Conservation (phyloP, 768 basidiomycete genomes). For the Ramaria sp. region DNA sequence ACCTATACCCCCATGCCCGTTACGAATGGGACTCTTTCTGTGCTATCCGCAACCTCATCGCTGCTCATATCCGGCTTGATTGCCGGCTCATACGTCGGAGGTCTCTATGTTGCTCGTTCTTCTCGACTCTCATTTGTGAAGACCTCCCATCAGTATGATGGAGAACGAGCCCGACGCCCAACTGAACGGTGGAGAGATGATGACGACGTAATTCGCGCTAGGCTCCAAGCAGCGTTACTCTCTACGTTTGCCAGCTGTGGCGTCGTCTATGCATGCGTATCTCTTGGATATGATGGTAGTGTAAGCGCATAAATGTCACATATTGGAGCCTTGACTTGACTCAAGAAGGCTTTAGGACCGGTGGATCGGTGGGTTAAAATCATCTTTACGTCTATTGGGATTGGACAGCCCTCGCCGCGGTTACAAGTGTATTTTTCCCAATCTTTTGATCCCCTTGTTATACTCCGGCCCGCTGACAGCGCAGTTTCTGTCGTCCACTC, state of each 20-base stretch:
- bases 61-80: conserved; percentile 50
- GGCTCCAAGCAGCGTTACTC: conserved; percentile 55
- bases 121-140: conserved; percentile 44
- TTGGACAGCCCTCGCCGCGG: conserved; percentile 17
- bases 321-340: not conserved
- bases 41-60: conserved; percentile 21
- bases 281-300: conserved; percentile 22
- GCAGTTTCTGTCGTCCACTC: conserved; percentile 28
- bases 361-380: not conserved
- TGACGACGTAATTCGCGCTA: conserved; percentile 71
- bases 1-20: not conserved
- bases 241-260: conserved; percentile 52
- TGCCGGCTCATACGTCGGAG: conserved; percentile 66
- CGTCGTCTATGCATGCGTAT: conserved; percentile 33
- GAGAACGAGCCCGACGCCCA: conserved; percentile 19
- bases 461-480: conserved; percentile 73
- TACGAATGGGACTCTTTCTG: not conserved
- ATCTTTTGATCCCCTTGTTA: conserved; percentile 60
- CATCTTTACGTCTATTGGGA: not conserved
- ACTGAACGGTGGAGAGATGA: conserved; percentile 63
- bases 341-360: not conserved
- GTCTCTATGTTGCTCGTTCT: conserved; percentile 65
- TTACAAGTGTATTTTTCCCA: conserved; percentile 22
- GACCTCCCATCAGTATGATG: conserved; percentile 17
- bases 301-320: conserved; percentile 10